These are phyloP conservation scores for Polyrhizophydium stewartii DNA, from an alignment of 371 early-diverging fungal species.

Conservation along the genomic window DNA sequence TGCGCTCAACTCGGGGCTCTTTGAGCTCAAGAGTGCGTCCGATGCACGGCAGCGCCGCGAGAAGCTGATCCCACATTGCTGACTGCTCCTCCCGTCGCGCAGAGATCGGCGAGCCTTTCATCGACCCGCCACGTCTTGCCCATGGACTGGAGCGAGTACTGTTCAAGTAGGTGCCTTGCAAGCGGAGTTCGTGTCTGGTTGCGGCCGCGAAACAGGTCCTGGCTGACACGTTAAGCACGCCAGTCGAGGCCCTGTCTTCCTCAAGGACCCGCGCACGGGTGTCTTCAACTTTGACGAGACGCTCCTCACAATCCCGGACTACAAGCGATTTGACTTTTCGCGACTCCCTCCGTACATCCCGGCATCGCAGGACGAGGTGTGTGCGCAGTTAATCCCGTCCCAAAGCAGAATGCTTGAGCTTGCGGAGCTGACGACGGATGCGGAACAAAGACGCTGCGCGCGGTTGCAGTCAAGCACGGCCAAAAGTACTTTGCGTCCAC, in stretches of 20 bases:
- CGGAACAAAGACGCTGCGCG: slow-evolving; percentile 18
- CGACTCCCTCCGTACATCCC: slow-evolving; percentile 72
- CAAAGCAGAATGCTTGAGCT: not conserved
- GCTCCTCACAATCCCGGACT: slow-evolving; percentile 71
- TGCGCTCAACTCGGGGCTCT: no score
- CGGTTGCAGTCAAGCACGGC: slow-evolving; percentile 41
- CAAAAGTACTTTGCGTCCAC: slow-evolving; percentile 78
- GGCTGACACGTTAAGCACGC: not conserved
- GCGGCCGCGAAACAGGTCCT: not conserved
- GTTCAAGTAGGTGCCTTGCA: slow-evolving; percentile 55
- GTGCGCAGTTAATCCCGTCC: not conserved
- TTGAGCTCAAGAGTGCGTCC: no score
- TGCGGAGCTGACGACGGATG: not conserved
- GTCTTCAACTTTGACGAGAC: slow-evolving; percentile 75
- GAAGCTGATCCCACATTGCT: no score
- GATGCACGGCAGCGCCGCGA: no score
- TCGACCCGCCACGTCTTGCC: slow-evolving; percentile 40
- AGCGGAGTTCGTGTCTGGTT: not conserved
- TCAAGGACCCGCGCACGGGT: slow-evolving; percentile 76
- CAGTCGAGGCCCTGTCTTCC: slow-evolving; percentile 80
- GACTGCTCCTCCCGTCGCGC: no score
- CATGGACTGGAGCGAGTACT: slow-evolving; percentile 79
- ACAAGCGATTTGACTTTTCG: slow-evolving; percentile 73
- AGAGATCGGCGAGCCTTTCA: no score
- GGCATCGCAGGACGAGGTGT: slow-evolving; percentile 70